Evolutionary conservation across 148 eudicot species (phyloP), one percentile per base, ranked within the genome.

Genomic region (Spergularia marina): DNA sequence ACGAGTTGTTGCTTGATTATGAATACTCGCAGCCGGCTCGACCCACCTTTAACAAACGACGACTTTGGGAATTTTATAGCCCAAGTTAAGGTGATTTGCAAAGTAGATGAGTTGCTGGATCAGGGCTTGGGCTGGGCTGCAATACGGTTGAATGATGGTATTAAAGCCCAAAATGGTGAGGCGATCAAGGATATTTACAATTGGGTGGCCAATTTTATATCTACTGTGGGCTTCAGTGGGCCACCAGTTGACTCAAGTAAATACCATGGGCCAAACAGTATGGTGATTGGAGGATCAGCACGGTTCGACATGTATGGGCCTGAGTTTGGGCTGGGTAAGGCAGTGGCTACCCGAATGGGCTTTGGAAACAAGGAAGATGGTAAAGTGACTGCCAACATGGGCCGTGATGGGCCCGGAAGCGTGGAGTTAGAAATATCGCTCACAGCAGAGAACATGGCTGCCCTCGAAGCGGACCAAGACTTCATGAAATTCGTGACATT

Each of bases 281-380:
- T 78, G 85, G 79, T 71, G 6, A 85, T 89, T 83, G 97, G 91
- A 0, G 91, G 98, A 30, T 91, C 98, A 0, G 86, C 97, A 0
- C 78, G 90, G 75, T 88, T 91, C 40, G 89, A 91, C 5, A 89
- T 88, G 87, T 93, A 88, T 69, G 88, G 90, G 21, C 89, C 87
- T 18, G 93, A 89, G 57, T 93, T 93, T 58, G 98, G 98, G 72
- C 80, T 92, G 84, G 98, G 97, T 0, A 67, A 41, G 6, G 91
- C 92, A 0, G 40, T 88, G 53, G 90, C 92, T 1, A 78, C 83
- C 1, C 69, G 91, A 6, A 87, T 89, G 12, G 97, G 98, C 0
- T 72, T 49, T 65, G 90, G 85, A 1, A 91, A 93, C 34, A 93
- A 93, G 69, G 84, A 82, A 18, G 94, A 93, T 62, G 97, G 98